Evolutionary conservation across 1,139 yeast genomes (phyloP).

Genomic region (Geotrichum restrictum): DNA sequence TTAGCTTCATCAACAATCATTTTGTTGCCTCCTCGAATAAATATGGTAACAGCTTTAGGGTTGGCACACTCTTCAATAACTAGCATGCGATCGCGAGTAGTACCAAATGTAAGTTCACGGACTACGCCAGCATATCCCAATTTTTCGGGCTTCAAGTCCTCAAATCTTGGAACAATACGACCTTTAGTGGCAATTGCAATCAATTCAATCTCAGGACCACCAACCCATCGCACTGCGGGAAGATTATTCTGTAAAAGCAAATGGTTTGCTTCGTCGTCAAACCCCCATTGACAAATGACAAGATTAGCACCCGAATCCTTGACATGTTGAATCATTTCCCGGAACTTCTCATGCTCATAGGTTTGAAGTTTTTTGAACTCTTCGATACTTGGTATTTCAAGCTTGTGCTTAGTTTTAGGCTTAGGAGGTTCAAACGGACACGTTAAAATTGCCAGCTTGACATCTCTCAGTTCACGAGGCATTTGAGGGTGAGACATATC

Average conservation of each 20-base stretch:
- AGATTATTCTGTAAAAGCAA: slow-evolving; percentile 77
- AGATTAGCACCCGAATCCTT: slow-evolving; percentile 91
- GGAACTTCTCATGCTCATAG: slow-evolving; percentile 86
- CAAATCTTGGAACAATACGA: slow-evolving; percentile 94
- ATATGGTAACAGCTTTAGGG: slow-evolving; percentile 87
- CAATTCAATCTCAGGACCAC: slow-evolving; percentile 93
- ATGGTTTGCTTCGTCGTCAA: slow-evolving; percentile 98
- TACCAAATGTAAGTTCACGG: slow-evolving; percentile 88
- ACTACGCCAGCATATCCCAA: slow-evolving; percentile 85
- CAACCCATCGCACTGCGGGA: slow-evolving; percentile 98
- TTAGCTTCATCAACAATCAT: slow-evolving; percentile 97
- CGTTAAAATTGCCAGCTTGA: slow-evolving; percentile 88
- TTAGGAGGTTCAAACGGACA: slow-evolving; percentile 99
- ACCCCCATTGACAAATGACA: slow-evolving; percentile 99
- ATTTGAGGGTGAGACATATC: slow-evolving; percentile 98
- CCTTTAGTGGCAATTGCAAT: slow-evolving; percentile 97
- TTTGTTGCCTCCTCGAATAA: slow-evolving; percentile 91
- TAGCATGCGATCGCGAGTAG: slow-evolving; percentile 93
- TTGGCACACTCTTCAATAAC: slow-evolving; percentile 89
- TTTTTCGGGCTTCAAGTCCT: slow-evolving; percentile 77
- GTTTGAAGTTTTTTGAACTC: slow-evolving; percentile 87
- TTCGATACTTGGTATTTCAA: slow-evolving; percentile 86
- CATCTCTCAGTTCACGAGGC: slow-evolving; percentile 78
- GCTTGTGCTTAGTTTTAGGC: slow-evolving; percentile 96
- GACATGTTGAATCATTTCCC: slow-evolving; percentile 82